These are phyloP conservation scores for Nannizzia gypsea DNA, from an alignment of 2,329 filamentous ascomycete species.

Conservation along the genomic window DNA sequence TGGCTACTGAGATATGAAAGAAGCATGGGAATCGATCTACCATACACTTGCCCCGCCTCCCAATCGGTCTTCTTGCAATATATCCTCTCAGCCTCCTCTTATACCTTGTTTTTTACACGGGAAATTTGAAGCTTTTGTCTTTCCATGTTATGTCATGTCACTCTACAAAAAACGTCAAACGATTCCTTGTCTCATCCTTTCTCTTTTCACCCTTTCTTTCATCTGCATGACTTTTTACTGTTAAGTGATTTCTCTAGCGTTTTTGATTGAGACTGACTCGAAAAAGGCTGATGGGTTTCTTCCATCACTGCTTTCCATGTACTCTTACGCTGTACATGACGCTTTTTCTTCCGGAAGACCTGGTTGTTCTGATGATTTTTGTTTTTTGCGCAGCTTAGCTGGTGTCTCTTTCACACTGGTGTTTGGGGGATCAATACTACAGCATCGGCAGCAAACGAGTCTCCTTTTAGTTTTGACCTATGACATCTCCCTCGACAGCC, in stretches of 20 bases:
- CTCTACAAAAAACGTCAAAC: not conserved
- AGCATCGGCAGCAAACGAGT: not conserved
- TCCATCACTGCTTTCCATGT: not conserved
- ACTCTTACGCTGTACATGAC: not conserved
- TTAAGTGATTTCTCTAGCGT: not conserved
- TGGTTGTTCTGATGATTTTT: not conserved
- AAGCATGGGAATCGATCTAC: not conserved
- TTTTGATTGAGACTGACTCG: not conserved
- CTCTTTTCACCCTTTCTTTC: not conserved
- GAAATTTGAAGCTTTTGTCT: not conserved
- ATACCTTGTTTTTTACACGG: not conserved
- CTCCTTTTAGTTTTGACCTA: not conserved
- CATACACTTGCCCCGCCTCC: not conserved
- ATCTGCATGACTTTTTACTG: not conserved
- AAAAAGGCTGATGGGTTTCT: not conserved
- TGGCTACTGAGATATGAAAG: constrained; percentile 4
- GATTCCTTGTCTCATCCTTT: not conserved
- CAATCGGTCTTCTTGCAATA: constrained; percentile 1
- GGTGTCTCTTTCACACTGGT: not conserved
- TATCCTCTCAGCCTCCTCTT: not conserved
- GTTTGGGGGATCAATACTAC: not conserved
- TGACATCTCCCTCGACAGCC: not conserved
- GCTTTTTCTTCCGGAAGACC: not conserved
- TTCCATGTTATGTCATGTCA: not conserved
- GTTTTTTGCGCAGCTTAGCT: not conserved